Evolutionary conservation across 2,329 filamentous ascomycete genomes (phyloP).

Genomic region (Arthrocladium fulminans): DNA sequence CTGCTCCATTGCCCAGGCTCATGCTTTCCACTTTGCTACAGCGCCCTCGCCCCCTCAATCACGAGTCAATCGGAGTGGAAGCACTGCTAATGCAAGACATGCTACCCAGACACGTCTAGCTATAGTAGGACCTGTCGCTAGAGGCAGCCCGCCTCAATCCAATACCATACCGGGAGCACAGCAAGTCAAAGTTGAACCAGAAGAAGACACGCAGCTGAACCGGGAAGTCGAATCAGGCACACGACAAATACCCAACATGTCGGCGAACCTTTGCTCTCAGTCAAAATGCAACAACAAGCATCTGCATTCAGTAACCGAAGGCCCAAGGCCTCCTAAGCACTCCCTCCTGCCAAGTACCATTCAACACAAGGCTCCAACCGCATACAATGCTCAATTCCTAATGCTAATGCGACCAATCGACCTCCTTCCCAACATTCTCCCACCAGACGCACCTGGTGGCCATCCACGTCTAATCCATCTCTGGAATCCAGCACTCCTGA

Average conservation of each 20-base stretch:
- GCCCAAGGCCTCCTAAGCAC: too few relatives aligned
- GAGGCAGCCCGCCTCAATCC: not conserved
- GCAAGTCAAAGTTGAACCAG: not conserved
- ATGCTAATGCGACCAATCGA: not conserved
- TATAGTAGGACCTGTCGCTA: not conserved
- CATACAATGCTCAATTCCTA: not conserved
- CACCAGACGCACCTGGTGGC: not conserved
- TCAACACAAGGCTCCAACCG: not conserved
- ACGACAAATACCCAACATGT: not conserved
- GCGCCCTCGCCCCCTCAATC: not conserved
- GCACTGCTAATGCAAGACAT: not conserved
- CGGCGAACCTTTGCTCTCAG: not conserved
- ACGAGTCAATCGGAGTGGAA: not conserved
- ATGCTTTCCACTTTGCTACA: not conserved
- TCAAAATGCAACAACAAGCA: not conserved
- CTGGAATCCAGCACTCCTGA: slow-evolving; percentile 3
- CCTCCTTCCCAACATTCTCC: slow-evolving; percentile 1
- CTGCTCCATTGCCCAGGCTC: not conserved
- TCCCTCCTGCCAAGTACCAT: too few relatives aligned
- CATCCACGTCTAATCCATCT: slow-evolving; percentile 6
- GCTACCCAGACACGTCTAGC: not conserved
- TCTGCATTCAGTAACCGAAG: not conserved
- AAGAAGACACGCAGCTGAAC: not conserved
- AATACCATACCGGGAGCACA: not conserved
- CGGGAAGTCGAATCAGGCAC: not conserved